Evolutionary conservation across 2,329 filamentous ascomycete genomes (phyloP).

Genomic region (Talaromyces funiculosus): DNA sequence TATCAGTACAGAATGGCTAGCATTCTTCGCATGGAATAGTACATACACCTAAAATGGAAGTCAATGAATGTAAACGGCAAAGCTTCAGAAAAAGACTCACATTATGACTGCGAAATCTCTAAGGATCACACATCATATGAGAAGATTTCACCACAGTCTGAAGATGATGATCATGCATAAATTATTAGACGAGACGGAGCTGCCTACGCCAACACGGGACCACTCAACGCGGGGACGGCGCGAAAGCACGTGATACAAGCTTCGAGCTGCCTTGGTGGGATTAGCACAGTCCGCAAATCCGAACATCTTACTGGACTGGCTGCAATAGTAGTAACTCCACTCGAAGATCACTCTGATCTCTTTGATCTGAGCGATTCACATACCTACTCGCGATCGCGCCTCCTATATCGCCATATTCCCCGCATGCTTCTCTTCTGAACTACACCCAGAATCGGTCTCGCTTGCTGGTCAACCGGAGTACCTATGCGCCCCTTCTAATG

Average conservation of each 20-base stretch:
- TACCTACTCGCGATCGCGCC: not conserved
- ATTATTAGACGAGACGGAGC: not conserved
- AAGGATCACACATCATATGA: not conserved
- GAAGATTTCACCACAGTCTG: not conserved
- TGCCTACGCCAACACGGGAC: not conserved
- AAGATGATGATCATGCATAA: not conserved
- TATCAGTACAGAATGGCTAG: not conserved
- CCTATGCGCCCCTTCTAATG: not conserved
- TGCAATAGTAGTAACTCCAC: no score
- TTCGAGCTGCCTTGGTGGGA: not conserved
- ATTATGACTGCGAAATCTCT: not conserved
- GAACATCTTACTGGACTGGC: not conserved
- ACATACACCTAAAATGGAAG: constrained; percentile 10
- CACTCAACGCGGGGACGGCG: constrained; percentile 11
- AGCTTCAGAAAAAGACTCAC: not conserved
- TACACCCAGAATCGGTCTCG: not conserved
- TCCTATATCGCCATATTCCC: not conserved
- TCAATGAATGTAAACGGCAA: not conserved
- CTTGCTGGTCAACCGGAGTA: not conserved
- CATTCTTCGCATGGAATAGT: constrained; percentile 18
- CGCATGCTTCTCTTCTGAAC: not conserved
- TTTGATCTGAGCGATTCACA: not conserved
- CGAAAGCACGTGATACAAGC: constrained; percentile 13
- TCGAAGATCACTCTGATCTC: not conserved
- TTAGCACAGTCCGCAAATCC: not conserved